Base-by-base conservation (phyloP, 2,329 filamentous ascomycete genomes). In the Pseudovirgaria hyperparasitica region DNA sequence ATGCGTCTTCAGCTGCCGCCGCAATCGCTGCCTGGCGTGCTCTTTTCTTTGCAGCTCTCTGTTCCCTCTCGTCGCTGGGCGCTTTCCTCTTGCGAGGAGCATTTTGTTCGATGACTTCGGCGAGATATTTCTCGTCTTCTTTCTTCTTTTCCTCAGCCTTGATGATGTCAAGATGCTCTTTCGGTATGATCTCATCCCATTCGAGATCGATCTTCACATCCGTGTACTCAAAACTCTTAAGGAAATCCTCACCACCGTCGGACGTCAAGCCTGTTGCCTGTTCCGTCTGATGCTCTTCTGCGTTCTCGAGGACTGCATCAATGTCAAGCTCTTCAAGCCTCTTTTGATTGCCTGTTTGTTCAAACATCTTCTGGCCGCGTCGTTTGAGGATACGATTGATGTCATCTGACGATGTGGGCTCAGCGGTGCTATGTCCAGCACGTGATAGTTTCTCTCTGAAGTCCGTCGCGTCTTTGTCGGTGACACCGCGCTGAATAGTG, bases 361-460 rank as follows among this genome's bases (percentile, higher is more conserved):
- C 87, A 41, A 98, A 98, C 78, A 98, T 92, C 56, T 90, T 93
- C 50, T 94, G 90, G n/a, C 90, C 92, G 41, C 90, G 80, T 57
- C 87, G 85, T 61, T 96, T 96, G 46, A 98, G 70, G 32, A 98
- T 92, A 53, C 82, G 81, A 36, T 90, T 92, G 39, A 96, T 96
- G 46, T 94, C 90, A 38, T 93, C 87, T 1, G 82, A 82, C 3
- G 84, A 92, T 32, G 77, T 87, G 6, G 87, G 86, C 41, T 92
- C 86, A 29, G 78, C 77, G 15, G 40, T 41, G n/a, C n/a, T n/a
- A n/a, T n/a, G n/a, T n/a, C n/a, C n/a, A 67, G 73, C 65, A 61
- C 79, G 57, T 62, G 60, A 54, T 54, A 85, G 80, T 54, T 86
- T 82, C 43, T 77, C 77, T 40, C 84, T 75, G 11, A 32, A 24